Conservation (phyloP, 2,329 filamentous ascomycete genomes). For the Paracorniculantispora psalliotae region DNA sequence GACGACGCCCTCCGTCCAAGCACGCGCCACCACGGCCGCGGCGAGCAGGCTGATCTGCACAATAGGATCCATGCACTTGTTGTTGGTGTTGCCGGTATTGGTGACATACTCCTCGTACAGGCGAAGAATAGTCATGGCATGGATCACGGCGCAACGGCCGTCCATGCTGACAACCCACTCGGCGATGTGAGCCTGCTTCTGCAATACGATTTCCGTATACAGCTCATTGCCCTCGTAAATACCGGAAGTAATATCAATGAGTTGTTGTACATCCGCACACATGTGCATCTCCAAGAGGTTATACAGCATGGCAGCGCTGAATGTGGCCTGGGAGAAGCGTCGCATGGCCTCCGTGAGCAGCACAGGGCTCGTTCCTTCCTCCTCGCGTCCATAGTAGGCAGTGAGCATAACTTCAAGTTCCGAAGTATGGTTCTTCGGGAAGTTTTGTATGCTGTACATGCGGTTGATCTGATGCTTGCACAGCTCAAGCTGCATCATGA, state of each 20-base stretch:
- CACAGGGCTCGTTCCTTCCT: conserved; percentile 6
- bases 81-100: not conserved
- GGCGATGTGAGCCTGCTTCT: conserved; percentile 2
- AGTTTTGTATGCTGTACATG: conserved; percentile 4
- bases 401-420: not conserved
- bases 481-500: conserved; percentile 23
- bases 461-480: conserved; percentile 24
- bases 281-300: conserved; percentile 7
- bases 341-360: conserved; percentile 9
- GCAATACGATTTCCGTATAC: conserved; percentile 5
- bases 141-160: conserved; percentile 3
- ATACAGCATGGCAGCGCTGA: conserved; percentile 1
- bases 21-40: conserved; percentile 3
- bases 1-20: conserved; percentile 1
- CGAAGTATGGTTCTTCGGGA: not conserved
- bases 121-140: conserved; percentile 2
- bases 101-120: conserved; percentile 5
- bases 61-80: not conserved
- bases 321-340: conserved; percentile 5
- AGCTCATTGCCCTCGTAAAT: conserved; percentile 8
- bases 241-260: not conserved
- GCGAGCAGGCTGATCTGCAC: conserved; percentile 3
- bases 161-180: conserved; percentile 5
- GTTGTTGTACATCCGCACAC: conserved; percentile 8
- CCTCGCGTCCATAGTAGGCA: conserved; percentile 10